Percentiles rank a stretch among this genome's conserved stretches.
Evolutionary conservation across 176 grass and related monocot species (phyloP).

Genomic region (Hyparrhenia diplandra): DNA sequence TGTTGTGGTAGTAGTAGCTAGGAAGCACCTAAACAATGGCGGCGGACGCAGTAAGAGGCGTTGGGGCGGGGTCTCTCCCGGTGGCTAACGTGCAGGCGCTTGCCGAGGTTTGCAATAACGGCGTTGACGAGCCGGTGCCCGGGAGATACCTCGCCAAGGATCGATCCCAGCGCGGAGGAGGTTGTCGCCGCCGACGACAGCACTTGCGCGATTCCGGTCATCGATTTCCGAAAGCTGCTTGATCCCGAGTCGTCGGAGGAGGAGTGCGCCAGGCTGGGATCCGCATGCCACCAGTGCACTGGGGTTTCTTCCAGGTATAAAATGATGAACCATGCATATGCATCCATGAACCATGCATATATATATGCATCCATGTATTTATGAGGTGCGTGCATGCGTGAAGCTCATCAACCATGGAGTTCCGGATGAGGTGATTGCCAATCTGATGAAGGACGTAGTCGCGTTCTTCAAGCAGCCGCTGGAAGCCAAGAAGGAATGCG

Average conservation of each 20-base stretch:
- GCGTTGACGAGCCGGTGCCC: neutral
- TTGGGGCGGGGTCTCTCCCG: neutral
- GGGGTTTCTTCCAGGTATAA: constrained; percentile 33
- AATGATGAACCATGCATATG: too few relatives aligned
- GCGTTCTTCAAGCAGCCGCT: constrained; percentile 36
- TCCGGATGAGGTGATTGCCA: constrained; percentile 4
- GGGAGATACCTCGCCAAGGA: neutral
- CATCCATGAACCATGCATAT: too few relatives aligned
- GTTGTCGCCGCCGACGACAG: neutral
- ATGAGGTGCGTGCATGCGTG: too few relatives aligned
- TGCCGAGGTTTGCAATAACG: neutral
- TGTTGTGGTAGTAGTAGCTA: too few relatives aligned
- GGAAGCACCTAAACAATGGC: too few relatives aligned
- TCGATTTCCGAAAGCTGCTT: neutral
- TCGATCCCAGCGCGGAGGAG: neutral
- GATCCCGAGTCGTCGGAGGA: neutral
- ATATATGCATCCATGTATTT: too few relatives aligned
- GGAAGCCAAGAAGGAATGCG: constrained; percentile 17
- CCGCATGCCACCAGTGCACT: constrained; percentile 12
- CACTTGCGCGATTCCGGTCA: neutral
- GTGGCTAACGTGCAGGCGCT: constrained; percentile 28
- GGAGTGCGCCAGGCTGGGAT: constrained; percentile 2
- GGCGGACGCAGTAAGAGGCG: neutral
- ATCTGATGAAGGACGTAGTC: constrained; percentile 7
- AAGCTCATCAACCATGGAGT: constrained; percentile 34